Base-by-base conservation (phyloP, 1,284 basidiomycete genomes). In the Heterobasidion annosum region DNA sequence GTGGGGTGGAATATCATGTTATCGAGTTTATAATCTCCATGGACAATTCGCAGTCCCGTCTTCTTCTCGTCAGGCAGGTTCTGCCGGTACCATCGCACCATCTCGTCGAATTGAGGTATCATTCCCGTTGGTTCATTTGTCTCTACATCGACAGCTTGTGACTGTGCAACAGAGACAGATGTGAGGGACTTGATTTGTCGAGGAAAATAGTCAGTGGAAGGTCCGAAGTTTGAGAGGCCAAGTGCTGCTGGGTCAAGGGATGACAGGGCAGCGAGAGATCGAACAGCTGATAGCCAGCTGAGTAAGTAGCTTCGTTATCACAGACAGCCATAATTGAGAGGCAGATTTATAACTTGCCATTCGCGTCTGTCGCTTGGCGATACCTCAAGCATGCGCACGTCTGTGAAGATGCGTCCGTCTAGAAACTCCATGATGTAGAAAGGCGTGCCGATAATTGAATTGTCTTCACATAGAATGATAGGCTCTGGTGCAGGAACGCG, bases 401-500 rank as follows among this genome's bases (percentile, higher is more conserved):
- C 88, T 8, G 91, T 90, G 70, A 98, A 98, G 64, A 98, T 96
- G 46, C 96, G 77, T 0, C 95, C 96, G 48, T 93, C 83, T 51
- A 98, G 67, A 66, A 91, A 98, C 67, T 96, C 87, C 95, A 98
- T 98, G 42, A 98, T 78, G 67, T 98, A 98, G 72, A 98, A 98
- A 0, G 89, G 81, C 34, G 93, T 93, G 0, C 94, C 96, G 16
- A 96, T 78, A 19, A 98, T 79, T 2, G 70, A 64, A 34, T 64
- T 71, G 64, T 98, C 91, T 64, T 88, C 83, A 67, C 93, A 97
- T 1, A 98, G 74, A 40, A 85, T 76, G 61, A 88, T 88, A 0
- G 94, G 92, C 62, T 85, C 79, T 0, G 95, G 96, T 1, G 97
- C 84, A 0, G 95, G 96, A 7, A 98, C 85, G 33, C 73, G 75